Conservation (phyloP, 2,329 filamentous ascomycete species). For the Fusarium euwallaceae region DNA sequence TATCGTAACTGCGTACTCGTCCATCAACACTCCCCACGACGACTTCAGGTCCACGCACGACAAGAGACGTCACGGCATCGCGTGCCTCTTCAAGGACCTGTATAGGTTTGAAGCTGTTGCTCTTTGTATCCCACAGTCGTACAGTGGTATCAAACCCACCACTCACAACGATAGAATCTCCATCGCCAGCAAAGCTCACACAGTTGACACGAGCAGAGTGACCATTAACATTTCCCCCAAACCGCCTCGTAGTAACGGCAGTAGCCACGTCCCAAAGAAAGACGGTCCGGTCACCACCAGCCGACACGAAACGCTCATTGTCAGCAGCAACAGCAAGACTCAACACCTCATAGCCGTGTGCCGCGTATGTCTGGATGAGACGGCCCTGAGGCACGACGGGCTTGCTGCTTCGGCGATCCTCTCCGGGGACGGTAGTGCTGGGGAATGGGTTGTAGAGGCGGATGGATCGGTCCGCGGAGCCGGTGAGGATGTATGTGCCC, state of each 20-base stretch:
- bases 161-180: constrained; percentile 78
- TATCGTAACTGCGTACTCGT: constrained; percentile 83
- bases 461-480: constrained; percentile 86
- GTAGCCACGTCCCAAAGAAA: constrained; percentile 95
- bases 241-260: constrained; percentile 81
- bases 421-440: constrained; percentile 54
- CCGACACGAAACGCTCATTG: constrained; percentile 89
- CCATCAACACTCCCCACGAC: constrained; percentile 87
- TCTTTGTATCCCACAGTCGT: constrained; percentile 79
- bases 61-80: constrained; percentile 73
- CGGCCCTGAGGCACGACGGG: constrained; percentile 60
- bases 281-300: constrained; percentile 89
- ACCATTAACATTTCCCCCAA: constrained; percentile 70
- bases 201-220: constrained; percentile 82
- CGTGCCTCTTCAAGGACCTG: constrained; percentile 80
- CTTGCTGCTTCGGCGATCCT: constrained; percentile 47
- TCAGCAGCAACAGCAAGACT: constrained; percentile 79
- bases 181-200: constrained; percentile 82
- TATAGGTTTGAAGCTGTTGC: constrained; percentile 70
- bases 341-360: constrained; percentile 93
- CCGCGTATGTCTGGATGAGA: constrained; percentile 88
- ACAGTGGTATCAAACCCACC: constrained; percentile 83
- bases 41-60: constrained; percentile 68
- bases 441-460: constrained; percentile 85
- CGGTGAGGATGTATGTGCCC: constrained; percentile 85